Conservation (phyloP, 805 yeast genomes). For the Saccharomycopsis sp. region DNA sequence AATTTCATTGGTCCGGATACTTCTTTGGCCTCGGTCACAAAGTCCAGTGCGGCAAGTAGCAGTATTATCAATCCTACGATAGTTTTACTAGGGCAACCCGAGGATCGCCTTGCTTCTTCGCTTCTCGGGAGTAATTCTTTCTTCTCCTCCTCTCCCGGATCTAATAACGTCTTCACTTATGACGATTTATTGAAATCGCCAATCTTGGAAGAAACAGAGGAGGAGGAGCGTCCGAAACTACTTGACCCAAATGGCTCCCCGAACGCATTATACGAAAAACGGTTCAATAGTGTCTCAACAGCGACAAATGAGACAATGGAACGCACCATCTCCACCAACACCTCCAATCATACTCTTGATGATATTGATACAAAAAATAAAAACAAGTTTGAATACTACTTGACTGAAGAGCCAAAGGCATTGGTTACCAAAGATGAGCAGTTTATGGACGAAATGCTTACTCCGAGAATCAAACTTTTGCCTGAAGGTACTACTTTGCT, state of each 20-base stretch:
- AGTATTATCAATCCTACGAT: not conserved
- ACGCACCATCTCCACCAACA: not conserved
- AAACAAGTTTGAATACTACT: not conserved
- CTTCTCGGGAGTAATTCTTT: not conserved
- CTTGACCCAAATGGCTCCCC: no score
- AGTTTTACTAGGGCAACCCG: not conserved
- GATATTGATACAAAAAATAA: not conserved
- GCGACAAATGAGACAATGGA: not conserved
- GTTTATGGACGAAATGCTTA: conserved; percentile 9
- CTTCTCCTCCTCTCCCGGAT: no score
- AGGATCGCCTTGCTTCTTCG: not conserved
- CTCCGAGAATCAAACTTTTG: conserved; percentile 11
- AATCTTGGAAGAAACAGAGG: not conserved
- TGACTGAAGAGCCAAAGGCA: conserved; percentile 5
- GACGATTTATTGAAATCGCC: not conserved
- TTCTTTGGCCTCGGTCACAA: not conserved
- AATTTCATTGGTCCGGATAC: not conserved
- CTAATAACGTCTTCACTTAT: not conserved
- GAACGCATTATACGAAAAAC: not conserved
- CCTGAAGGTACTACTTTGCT: conserved; percentile 10
- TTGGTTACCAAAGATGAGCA: conserved; percentile 12
- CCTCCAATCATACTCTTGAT: not conserved
- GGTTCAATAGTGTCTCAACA: not conserved
- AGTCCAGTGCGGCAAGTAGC: not conserved
- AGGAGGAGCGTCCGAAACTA: not conserved